Conservation (phyloP, 1,139 yeast species). For the Debaryomyces sp. region DNA sequence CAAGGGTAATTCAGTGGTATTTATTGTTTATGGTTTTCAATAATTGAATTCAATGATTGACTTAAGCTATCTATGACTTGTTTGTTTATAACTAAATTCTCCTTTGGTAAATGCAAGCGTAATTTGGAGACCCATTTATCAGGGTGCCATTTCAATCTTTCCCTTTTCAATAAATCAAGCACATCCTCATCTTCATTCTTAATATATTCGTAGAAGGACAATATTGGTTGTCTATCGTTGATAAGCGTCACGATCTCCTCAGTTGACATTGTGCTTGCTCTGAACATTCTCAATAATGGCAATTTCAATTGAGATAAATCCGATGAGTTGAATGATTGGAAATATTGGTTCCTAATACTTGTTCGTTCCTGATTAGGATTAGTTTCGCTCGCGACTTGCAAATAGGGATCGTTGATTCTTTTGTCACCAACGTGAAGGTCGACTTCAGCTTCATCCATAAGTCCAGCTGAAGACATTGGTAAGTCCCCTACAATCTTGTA, state of each 20-base stretch:
- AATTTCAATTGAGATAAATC: constrained; percentile 12
- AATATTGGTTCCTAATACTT: constrained; percentile 17
- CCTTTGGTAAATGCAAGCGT: constrained; percentile 2
- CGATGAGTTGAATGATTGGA: constrained; percentile 7
- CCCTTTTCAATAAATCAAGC: constrained; percentile 42
- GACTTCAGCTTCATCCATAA: constrained; percentile 37
- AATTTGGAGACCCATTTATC: constrained; percentile 49
- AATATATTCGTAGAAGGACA: constrained; percentile 30
- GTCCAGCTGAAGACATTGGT: constrained; percentile 39
- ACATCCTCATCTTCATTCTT: constrained; percentile 16
- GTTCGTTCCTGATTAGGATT: not conserved
- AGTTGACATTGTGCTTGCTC: constrained; percentile 9
- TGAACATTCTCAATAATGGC: constrained; percentile 23
- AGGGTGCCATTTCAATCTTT: constrained; percentile 71
- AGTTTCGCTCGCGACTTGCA: constrained; percentile 12
- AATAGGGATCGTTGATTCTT: constrained; percentile 44
- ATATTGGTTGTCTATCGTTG: constrained; percentile 23
- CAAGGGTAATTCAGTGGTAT: constrained; percentile 5
- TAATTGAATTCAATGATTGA: constrained; percentile 32
- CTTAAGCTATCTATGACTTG: constrained; percentile 34
- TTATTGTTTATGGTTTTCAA: constrained; percentile 16
- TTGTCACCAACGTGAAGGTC: constrained; percentile 44
- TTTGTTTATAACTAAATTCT: constrained; percentile 17
- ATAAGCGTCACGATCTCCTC: constrained; percentile 24
- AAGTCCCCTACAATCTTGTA: constrained; percentile 39